Base-by-base conservation (phyloP, 371 early-diverging fungal genomes). In the Lichtheimia ornata region DNA sequence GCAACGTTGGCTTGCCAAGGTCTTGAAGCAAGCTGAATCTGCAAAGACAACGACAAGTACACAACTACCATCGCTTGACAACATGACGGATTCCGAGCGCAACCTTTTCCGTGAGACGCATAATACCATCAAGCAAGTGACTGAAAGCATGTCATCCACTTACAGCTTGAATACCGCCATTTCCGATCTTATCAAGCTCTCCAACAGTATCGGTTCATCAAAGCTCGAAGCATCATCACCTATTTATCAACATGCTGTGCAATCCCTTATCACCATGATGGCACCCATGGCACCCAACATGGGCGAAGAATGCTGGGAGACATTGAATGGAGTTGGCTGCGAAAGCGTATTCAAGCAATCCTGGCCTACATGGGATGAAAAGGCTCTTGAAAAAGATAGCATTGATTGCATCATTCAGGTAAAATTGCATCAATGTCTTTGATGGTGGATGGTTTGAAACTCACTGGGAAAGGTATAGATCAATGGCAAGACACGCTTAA, bases 131-230 rank as follows among this genome's bases (percentile, higher is more conserved):
- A 73, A 74, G 18, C 80, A 89, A 83, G 85, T 89, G 9, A 88
- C 92, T 0, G 79, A 74, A 5, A 79, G 84, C 1, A 64, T 94
- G 71, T 66, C 79, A 7, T 69, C 62, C 20, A 79, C 88, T 0
- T 90, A 82, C 68, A 74, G 83, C 3, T 90, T 94, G 71, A 91
- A 94, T 75, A 90, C 93, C 0, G 91, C 88, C 22, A 91, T 94
- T 58, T 84, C 94, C 0, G 79, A 85, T 62, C 74, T 95, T 41
- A 93, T 94, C 72, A 93, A 94, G 67, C 73, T 94, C n/a, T 86
- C 91, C 30, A 92, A 90, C 60, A 74, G 79, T 40, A 67, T 91
- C 30, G 58, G 67, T 4, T 56, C 72, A 4, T 64, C 75, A 6
- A 4, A 24, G 11, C 22, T 74, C 6, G 22, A 42, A 3, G 43